Conservation (phyloP, 176 grass and related monocot genomes). For the Avena eriantha region DNA sequence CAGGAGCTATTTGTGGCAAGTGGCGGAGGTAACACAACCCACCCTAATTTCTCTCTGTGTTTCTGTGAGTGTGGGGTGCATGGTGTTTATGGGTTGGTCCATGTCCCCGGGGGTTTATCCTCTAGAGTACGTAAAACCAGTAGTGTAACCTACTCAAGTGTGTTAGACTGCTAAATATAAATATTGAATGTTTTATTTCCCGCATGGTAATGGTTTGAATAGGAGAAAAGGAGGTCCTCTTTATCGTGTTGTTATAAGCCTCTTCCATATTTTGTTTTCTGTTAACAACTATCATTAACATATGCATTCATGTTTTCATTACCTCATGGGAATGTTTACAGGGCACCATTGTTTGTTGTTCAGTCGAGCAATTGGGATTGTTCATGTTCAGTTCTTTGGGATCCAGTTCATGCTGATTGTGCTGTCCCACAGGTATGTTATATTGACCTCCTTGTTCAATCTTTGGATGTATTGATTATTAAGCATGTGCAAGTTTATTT, state of each 20-base stretch:
- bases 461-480: conserved; percentile 4
- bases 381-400: conserved; percentile 70
- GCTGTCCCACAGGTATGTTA: conserved; percentile 72
- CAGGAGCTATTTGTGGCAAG: conserved; percentile 67
- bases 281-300: background rate
- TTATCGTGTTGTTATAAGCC: conserved; percentile 10
- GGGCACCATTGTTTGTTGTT: conserved; percentile 68
- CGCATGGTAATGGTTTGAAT: background rate
- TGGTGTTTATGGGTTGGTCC: conserved; percentile 5
- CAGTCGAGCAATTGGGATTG: conserved; percentile 78
- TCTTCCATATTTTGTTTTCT: conserved; percentile 8
- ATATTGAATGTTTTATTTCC: background rate
- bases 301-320: conserved; percentile 22
- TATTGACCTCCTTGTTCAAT: conserved; percentile 1
- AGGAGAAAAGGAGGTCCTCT: background rate
- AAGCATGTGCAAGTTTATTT: conserved; percentile 33
- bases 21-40: conserved; percentile 66
- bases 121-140: background rate
- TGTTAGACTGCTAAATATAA: background rate
- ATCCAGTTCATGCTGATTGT: conserved; percentile 86
- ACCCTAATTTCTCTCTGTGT: background rate
- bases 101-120: background rate
- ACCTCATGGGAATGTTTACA: conserved; percentile 34
- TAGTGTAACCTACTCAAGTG: background rate
- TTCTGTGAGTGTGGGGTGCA: background rate